phyloP scores from a whole-genome alignment of 2,329 filamentous ascomycete species.

The Aureobasidium subglaciale region DNA sequence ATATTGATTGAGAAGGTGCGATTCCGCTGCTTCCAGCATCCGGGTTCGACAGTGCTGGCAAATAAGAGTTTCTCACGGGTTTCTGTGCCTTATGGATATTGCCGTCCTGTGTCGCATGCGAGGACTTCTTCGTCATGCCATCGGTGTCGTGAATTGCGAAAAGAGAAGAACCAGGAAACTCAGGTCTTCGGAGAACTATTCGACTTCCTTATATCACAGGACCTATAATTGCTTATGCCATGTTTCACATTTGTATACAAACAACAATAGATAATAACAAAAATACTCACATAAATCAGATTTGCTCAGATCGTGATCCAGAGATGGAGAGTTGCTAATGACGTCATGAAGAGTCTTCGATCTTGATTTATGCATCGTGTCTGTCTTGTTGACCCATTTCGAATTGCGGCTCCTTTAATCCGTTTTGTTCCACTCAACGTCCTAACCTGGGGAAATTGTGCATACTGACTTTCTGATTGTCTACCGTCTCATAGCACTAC shows the following conservation, averaged over 20 bases:
- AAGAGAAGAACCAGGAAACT: not conserved
- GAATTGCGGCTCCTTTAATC: not conserved
- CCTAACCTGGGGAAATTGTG: not conserved
- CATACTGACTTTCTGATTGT: not conserved
- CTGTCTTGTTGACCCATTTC: not conserved
- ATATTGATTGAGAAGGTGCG: not conserved
- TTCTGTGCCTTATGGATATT: slow-evolving; percentile 2
- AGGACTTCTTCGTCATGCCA: not conserved
- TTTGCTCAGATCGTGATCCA: not conserved
- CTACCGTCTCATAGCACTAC: not conserved
- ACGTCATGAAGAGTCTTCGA: not conserved
- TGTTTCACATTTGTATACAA: slow-evolving; percentile 9
- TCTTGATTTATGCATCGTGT: not conserved
- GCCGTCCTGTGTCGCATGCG: not conserved
- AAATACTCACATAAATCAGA: not conserved
- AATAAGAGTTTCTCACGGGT: not conserved
- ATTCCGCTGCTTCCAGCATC: slow-evolving; percentile 1
- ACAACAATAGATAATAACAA: not conserved
- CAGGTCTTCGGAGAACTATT: not conserved
- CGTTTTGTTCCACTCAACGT: not conserved
- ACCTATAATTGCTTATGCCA: not conserved
- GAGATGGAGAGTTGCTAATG: not conserved
- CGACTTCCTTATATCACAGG: not conserved
- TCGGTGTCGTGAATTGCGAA: not conserved
- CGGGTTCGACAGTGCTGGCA: not conserved